phyloP scores from a whole-genome alignment of 2,329 filamentous ascomycete species.

The Xylariomycetidae sp. region DNA sequence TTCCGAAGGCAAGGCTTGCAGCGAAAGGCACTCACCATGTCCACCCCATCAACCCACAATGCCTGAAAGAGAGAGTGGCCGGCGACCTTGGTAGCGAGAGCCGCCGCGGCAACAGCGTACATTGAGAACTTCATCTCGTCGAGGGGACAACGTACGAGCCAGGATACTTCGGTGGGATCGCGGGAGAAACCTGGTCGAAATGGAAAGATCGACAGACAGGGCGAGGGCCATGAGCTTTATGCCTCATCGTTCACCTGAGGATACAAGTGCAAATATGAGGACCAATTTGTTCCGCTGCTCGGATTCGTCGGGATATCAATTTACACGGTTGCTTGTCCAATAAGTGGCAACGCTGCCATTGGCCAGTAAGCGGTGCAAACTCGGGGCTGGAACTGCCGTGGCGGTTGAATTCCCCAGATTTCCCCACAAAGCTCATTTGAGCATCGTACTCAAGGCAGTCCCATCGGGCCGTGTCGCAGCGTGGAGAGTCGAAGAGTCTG shows the following conservation, averaged over 20 bases:
- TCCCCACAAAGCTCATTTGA: conserved; percentile 14
- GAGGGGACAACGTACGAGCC: conserved; percentile 1
- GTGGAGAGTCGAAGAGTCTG: too few species aligned
- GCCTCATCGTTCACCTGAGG: conserved; percentile 7
- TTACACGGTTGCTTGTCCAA: conserved; percentile 12
- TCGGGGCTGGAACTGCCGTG: conserved; percentile 17
- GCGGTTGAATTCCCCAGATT: conserved; percentile 22
- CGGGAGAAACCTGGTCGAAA: conserved; percentile 6
- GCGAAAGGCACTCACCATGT: conserved; percentile 23
- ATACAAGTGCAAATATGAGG: conserved; percentile 5
- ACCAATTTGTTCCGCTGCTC: conserved; percentile 12
- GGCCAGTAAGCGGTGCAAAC: conserved; percentile 11
- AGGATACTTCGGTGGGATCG: neutral
- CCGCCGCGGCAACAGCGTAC: conserved; percentile 27
- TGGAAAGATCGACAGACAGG: conserved; percentile 9
- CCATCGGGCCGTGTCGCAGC: too few species aligned
- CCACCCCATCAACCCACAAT: conserved; percentile 46
- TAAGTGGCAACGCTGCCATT: conserved; percentile 17
- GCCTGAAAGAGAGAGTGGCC: conserved; percentile 49
- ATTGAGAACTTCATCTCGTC: conserved; percentile 32
- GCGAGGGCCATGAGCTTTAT: conserved; percentile 14
- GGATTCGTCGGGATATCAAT: conserved; percentile 17
- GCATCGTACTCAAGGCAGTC: conserved; percentile 6
- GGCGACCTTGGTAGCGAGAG: conserved; percentile 34
- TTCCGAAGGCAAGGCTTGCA: too few species aligned